Conservation (phyloP, 768 basidiomycete species). For the Suillus decipiens region DNA sequence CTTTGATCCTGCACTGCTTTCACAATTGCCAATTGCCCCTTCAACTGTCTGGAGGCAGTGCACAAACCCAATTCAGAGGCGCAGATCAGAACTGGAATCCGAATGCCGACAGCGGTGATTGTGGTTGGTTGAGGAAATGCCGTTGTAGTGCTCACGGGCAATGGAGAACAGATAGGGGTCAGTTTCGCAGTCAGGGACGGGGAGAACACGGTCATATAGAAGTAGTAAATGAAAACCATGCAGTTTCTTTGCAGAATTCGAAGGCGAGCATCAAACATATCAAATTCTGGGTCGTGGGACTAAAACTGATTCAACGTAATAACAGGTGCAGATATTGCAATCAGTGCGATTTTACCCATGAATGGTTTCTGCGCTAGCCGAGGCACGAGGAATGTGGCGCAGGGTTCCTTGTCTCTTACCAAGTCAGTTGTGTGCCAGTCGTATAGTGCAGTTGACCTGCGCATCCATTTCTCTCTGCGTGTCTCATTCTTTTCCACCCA, state of each 20-base stretch:
- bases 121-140: constrained; percentile 50
- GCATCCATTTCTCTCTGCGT: no score
- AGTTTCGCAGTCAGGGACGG: constrained; percentile 53
- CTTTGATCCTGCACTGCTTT: constrained; percentile 44
- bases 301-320: constrained; percentile 44
- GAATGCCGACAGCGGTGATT: constrained; percentile 42
- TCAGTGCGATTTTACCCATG: constrained; percentile 84
- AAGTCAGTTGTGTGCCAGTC: no score
- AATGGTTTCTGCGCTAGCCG: no score
- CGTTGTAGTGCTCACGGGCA: constrained; percentile 44
- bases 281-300: constrained; percentile 24
- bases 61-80: constrained; percentile 36
- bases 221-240: constrained; percentile 85
- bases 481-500: no score
- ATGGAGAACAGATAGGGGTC: constrained; percentile 49
- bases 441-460: no score
- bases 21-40: constrained; percentile 45
- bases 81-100: constrained; percentile 43
- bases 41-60: constrained; percentile 29
- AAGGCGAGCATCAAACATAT: constrained; percentile 77
- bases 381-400: no score
- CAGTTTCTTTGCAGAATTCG: constrained; percentile 88
- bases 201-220: constrained; percentile 66
- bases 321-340: constrained; percentile 88
- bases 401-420: no score